These are phyloP conservation scores for Globisporangium uncinulatum DNA, from an alignment of 352 stramenopile species.

Conservation along the genomic window DNA sequence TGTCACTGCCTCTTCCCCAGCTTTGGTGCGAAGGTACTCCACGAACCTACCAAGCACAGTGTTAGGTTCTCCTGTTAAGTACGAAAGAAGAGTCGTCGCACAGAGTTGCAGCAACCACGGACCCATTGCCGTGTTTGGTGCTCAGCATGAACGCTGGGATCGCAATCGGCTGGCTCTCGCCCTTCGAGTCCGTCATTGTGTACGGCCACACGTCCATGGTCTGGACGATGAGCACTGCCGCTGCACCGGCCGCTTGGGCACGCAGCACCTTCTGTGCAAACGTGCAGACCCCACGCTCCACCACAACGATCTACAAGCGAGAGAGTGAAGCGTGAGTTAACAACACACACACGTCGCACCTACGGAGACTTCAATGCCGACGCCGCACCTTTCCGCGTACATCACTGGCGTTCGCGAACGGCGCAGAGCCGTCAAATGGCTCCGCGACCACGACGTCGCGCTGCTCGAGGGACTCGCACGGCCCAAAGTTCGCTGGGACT, in stretches of 20 bases:
- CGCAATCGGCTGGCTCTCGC: slow-evolving; percentile 42
- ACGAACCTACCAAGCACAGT: slow-evolving; percentile 31
- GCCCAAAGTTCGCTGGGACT: slow-evolving; percentile 71
- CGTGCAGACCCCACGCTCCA: slow-evolving; percentile 61
- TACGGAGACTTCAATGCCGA: not conserved
- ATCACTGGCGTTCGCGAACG: slow-evolving; percentile 30
- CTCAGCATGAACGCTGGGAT: slow-evolving; percentile 83
- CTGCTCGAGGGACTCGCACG: slow-evolving; percentile 48
- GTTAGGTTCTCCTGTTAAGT: not conserved
- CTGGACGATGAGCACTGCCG: slow-evolving; percentile 63
- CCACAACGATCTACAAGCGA: slow-evolving; percentile 49
- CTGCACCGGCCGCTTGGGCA: slow-evolving; percentile 47
- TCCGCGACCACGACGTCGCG: slow-evolving; percentile 39
- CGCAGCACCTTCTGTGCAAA: slow-evolving; percentile 73
- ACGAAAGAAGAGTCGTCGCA: no score
- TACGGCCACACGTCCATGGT: slow-evolving; percentile 76
- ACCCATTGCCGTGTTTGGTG: slow-evolving; percentile 61
- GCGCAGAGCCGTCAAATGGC: slow-evolving; percentile 46
- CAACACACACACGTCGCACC: no score
- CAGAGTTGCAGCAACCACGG: not conserved
- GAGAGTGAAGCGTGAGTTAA: not conserved
- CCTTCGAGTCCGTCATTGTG: slow-evolving; percentile 77
- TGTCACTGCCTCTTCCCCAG: slow-evolving; percentile 11
- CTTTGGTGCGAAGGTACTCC: slow-evolving; percentile 38
- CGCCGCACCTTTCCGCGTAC: slow-evolving; percentile 39